Percentiles rank a stretch among this genome's conserved stretches.
These are phyloP conservation scores for Cyberlindnera mrakii DNA, from an alignment of 805 yeast genomes.

Conservation along the genomic window DNA sequence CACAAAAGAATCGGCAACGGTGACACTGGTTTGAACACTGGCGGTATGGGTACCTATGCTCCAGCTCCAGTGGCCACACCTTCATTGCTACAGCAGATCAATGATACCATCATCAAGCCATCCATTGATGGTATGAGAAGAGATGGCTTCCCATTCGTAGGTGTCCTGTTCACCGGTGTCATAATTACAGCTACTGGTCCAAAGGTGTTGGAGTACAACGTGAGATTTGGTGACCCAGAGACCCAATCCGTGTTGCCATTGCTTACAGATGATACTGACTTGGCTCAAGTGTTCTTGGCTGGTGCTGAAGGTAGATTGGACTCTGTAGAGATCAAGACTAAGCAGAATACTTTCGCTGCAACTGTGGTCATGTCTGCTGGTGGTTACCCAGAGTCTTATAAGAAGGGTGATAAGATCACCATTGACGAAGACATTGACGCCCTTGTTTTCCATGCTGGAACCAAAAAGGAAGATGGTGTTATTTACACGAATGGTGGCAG, in stretches of 20 bases:
- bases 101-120: constrained; percentile 75
- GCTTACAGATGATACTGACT: constrained; percentile 76
- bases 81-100: constrained; percentile 60
- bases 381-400: constrained; percentile 88
- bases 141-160: constrained; percentile 93
- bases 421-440: constrained; percentile 47
- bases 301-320: constrained; percentile 93
- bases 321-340: constrained; percentile 57
- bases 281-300: constrained; percentile 88
- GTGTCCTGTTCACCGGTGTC: constrained; percentile 91
- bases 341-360: constrained; percentile 59
- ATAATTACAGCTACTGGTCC: constrained; percentile 89
- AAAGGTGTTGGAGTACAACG: constrained; percentile 93
- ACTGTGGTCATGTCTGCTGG: constrained; percentile 97
- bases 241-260: constrained; percentile 94
- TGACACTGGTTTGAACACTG: constrained; percentile 93
- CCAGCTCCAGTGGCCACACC: constrained; percentile 96
- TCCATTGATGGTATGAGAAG: constrained; percentile 94
- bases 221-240: constrained; percentile 98
- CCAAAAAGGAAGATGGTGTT: constrained; percentile 49
- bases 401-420: constrained; percentile 80
- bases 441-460: constrained; percentile 93
- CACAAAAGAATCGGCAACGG: constrained; percentile 94
- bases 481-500: constrained; percentile 91
- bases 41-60: constrained; percentile 99